These are phyloP conservation scores for Erythrophleum ivorense DNA, from an alignment of 331 rosid species.

Conservation along the genomic window DNA sequence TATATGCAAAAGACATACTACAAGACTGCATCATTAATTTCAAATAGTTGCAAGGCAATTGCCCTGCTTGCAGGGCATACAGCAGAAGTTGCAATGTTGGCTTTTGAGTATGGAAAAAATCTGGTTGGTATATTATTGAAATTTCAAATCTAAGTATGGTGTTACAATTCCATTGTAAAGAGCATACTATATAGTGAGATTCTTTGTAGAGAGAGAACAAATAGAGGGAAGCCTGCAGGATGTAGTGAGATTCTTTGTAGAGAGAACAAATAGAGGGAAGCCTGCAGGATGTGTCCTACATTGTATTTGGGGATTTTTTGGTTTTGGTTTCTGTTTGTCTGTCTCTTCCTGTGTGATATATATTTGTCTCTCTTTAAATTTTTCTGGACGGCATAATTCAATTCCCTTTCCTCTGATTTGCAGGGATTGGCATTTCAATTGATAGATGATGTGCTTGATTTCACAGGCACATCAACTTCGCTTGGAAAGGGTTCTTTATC, in stretches of 20 bases:
- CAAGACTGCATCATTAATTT: conserved; percentile 96
- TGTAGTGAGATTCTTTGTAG: conserved; percentile 29
- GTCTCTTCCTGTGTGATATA: not conserved
- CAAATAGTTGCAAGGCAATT: conserved; percentile 95
- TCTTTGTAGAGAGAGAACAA: conserved; percentile 20
- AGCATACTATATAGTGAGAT: conserved; percentile 26
- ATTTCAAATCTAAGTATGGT: conserved; percentile 22
- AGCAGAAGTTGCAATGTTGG: conserved; percentile 84
- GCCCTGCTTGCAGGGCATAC: conserved; percentile 98
- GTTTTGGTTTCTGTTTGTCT: conserved; percentile 19
- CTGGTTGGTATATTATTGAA: conserved; percentile 70
- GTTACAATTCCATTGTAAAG: conserved; percentile 20
- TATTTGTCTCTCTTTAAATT: conserved; percentile 8
- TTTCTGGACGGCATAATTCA: conserved; percentile 32
- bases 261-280: conserved; percentile 28
- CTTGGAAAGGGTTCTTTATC: conserved; percentile 97
- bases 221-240: conserved; percentile 22
- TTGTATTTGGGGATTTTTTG: conserved; percentile 3
- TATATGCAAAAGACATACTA: conserved; percentile 87
- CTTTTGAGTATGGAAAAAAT: conserved; percentile 91
- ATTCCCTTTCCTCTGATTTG: conserved; percentile 25
- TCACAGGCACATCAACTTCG: conserved; percentile 89
- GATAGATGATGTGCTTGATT: conserved; percentile 94
- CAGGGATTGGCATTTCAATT: conserved; percentile 97
- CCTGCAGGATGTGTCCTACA: conserved; percentile 19